These are phyloP conservation scores for Pleurotus djamor DNA, from an alignment of 768 basidiomycete genomes.

Conservation along the genomic window DNA sequence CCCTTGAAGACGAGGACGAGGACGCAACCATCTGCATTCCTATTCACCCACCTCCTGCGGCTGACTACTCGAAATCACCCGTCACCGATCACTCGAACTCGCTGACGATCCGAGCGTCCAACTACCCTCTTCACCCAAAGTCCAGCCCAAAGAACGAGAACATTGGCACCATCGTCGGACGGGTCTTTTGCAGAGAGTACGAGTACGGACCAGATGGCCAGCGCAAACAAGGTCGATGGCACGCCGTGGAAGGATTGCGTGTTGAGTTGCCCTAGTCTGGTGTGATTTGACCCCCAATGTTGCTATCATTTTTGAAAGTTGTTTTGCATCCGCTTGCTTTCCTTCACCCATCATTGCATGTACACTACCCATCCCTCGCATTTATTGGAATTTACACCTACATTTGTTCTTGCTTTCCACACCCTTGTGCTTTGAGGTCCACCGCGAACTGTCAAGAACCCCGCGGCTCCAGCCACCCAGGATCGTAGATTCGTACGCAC, in stretches of 20 bases:
- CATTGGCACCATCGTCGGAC: not conserved
- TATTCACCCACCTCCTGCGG: not conserved
- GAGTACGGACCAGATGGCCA: constrained; percentile 1
- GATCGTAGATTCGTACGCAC: not conserved
- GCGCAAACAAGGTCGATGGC: constrained; percentile 3
- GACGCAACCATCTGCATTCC: constrained; percentile 2
- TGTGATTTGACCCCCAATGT: not conserved
- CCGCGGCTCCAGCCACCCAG: not conserved
- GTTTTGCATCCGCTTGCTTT: not conserved
- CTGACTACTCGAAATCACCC: not conserved
- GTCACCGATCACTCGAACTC: not conserved
- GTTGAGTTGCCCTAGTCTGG: not conserved
- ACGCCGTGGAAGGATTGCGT: constrained; percentile 3
- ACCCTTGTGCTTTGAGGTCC: no score
- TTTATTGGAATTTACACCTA: not conserved
- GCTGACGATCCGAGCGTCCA: not conserved
- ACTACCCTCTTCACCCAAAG: not conserved
- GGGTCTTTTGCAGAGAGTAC: constrained; percentile 6
- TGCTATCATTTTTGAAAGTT: not conserved
- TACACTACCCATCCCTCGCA: not conserved
- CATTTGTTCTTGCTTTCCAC: no score
- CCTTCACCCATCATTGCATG: not conserved
- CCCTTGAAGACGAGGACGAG: not conserved
- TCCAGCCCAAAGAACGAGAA: not conserved
- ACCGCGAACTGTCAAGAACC: no score